Evolutionary conservation across 176 grass and related monocot species (phyloP), one percentile per base, ranked within the genome.

Genomic region (Chrysopogon serrulatus): DNA sequence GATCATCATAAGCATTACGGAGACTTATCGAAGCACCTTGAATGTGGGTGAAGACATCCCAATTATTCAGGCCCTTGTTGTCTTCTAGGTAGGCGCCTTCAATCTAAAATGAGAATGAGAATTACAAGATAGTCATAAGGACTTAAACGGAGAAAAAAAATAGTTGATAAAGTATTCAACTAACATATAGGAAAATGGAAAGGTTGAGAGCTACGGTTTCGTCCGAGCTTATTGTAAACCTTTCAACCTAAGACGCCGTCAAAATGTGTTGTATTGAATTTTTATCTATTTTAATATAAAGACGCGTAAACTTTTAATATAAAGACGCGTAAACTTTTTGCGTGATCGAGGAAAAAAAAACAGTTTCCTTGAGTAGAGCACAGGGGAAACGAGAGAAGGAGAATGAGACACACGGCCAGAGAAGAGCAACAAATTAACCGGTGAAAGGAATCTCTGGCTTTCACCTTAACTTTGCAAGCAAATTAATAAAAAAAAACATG

Each of bases 41-140:
- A 69, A 61, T 59, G n/a, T 89, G 92, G 68, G 84, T 64, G 74
- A 91, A 94, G 32, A 87, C 56, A 84, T 94, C 92, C 92, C 89
- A 94, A 85, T 91, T 94, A 65, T 77, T 94, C 24, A 69, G 39
- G 34, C 92, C 76, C 66, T 89, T 94, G 54, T 91, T 87, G 37
- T 72, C 89, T 39, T 91, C 92, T 57, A 82, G 66, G 40, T 84
- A 87, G 39, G 86, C 89, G 43, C 89, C 92, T 89, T 94, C 92
- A 65, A 94, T 85, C 92, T 93, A 76, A 40, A 73, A 71, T 65
- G 43, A 59, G 53, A 88, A 88, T 60, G 21, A n/a, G n/a, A n/a
- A n/a, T n/a, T 19, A 42, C 3, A 42, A 54, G 6, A 24, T 16
- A 34, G 0, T 41, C 51, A 27, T 6, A 37, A 33, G 23, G 36